These are phyloP conservation scores for Cladosporium sp. DNA, from an alignment of 2,329 filamentous ascomycete species.

Conservation along the genomic window DNA sequence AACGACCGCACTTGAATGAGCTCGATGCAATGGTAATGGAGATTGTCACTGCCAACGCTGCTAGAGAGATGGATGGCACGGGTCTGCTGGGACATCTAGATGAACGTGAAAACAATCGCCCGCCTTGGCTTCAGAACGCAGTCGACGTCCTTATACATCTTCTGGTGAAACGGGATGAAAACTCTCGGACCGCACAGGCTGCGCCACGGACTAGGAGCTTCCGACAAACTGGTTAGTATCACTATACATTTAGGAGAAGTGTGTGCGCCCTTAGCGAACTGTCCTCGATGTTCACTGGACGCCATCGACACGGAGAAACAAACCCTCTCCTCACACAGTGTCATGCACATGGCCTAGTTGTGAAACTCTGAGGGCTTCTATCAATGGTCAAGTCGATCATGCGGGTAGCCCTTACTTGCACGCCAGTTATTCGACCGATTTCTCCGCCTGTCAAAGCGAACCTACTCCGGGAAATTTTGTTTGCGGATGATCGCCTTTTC, in stretches of 20 bases:
- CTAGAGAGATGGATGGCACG: not conserved
- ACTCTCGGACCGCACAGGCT: not conserved
- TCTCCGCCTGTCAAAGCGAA: conserved; percentile 1
- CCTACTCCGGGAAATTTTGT: not conserved
- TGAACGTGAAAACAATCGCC: not conserved
- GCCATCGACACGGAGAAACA: not conserved
- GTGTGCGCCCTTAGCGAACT: not conserved
- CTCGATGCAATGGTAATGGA: not conserved
- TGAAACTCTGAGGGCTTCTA: not conserved
- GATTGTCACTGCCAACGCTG: not conserved
- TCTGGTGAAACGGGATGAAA: not conserved
- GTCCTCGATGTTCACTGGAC: not conserved
- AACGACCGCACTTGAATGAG: not conserved
- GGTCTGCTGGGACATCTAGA: too few species aligned
- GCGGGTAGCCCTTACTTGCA: not conserved
- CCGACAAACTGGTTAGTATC: not conserved
- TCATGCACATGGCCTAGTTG: not conserved
- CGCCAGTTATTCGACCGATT: not conserved
- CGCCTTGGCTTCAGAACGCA: not conserved
- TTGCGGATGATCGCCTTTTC: not conserved
- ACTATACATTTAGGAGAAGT: not conserved
- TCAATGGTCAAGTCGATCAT: not conserved
- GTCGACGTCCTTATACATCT: not conserved
- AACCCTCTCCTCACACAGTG: not conserved
- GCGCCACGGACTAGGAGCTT: not conserved